phyloP scores from a whole-genome alignment of 163 green algal species.

The Chloroidium sp. region DNA sequence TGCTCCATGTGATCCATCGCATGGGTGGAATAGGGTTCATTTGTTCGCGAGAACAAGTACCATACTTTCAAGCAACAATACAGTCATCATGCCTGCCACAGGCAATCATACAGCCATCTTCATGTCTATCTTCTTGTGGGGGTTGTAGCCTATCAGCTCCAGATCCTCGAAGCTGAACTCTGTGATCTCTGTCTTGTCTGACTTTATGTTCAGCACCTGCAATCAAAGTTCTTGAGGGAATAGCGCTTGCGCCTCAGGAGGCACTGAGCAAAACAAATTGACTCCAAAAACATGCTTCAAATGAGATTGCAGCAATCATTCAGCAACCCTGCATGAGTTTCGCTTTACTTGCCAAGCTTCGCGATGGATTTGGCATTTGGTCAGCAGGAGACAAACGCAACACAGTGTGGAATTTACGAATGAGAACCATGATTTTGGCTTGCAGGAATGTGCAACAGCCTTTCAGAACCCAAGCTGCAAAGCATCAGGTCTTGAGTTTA shows the following conservation, averaged over 20 bases:
- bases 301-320: no score
- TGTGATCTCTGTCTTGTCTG: conserved; percentile 84
- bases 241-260: background rate
- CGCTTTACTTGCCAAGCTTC: background rate
- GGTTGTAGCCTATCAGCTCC: conserved; percentile 78
- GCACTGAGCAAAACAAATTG: background rate
- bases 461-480: background rate
- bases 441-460: background rate
- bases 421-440: no score
- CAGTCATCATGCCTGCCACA: no score
- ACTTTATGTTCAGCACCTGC: conserved; percentile 80
- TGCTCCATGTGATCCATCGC: no score
- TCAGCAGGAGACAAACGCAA: background rate
- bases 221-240: background rate
- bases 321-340: no score
- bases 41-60: no score
- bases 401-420: background rate
- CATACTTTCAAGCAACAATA: no score
- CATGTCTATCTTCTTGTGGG: conserved; percentile 95
- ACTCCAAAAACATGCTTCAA: no score
- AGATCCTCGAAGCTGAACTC: conserved; percentile 87
- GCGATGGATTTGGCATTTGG: background rate
- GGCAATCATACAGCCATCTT: conserved; percentile 90
- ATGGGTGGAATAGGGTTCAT: no score
- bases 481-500: background rate